Conservation (phyloP, 2,329 filamentous ascomycete species). For the Pseudogymnoascus sp. region DNA sequence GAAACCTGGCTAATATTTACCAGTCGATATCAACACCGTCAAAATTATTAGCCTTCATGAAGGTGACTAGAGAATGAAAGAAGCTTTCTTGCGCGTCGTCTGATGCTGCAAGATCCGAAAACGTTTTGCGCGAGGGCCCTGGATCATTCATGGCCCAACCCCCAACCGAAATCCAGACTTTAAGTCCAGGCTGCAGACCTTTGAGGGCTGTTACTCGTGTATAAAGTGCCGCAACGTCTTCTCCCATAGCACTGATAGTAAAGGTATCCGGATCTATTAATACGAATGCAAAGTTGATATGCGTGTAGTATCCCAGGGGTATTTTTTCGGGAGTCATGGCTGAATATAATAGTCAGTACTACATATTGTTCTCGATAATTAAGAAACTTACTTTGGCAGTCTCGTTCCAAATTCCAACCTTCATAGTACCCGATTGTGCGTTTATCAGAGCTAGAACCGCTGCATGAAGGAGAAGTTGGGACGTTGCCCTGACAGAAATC, state of each 20-base stretch:
- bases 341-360: not conserved
- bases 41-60: constrained; percentile 36
- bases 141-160: constrained; percentile 35
- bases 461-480: constrained; percentile 3
- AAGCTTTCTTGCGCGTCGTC: constrained; percentile 29
- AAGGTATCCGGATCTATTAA: constrained; percentile 32
- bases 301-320: constrained; percentile 22
- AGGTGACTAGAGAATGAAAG: constrained; percentile 30
- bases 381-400: constrained; percentile 18
- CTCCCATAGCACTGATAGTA: constrained; percentile 22
- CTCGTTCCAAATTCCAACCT: constrained; percentile 22
- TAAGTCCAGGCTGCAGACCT: constrained; percentile 16
- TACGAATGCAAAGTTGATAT: constrained; percentile 34
- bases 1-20: constrained; percentile 13
- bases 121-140: constrained; percentile 23
- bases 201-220: constrained; percentile 28
- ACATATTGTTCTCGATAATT: not conserved
- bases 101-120: constrained; percentile 28
- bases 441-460: not conserved
- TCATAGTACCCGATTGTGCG: constrained; percentile 31
- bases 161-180: constrained; percentile 32
- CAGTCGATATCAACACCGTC: constrained; percentile 40
- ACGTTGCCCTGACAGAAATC: constrained; percentile 11
- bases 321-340: constrained; percentile 19
- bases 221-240: constrained; percentile 14